Percentiles rank a stretch among this genome's conserved stretches.
These are phyloP conservation scores for Cladobotryum mycophilum DNA, from an alignment of 2,329 filamentous ascomycete genomes.

Conservation along the genomic window DNA sequence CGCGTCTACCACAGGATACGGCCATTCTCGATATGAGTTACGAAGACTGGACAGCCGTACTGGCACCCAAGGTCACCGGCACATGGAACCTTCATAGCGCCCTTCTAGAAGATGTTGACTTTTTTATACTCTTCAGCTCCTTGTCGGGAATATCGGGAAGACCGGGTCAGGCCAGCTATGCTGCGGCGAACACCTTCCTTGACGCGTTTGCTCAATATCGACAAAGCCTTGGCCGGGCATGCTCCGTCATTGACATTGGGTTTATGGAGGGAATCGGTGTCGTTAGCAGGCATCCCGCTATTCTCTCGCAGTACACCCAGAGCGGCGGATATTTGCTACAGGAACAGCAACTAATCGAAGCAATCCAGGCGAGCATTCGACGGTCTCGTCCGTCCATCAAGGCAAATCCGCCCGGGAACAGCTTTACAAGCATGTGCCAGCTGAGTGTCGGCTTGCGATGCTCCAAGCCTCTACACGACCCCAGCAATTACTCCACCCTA, in stretches of 20 bases:
- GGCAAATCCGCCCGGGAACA: not conserved
- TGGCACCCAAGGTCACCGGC: too few species aligned
- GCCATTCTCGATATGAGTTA: not conserved
- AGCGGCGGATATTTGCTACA: constrained; percentile 10
- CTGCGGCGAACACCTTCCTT: constrained; percentile 33
- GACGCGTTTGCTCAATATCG: constrained; percentile 31
- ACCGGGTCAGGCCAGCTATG: constrained; percentile 32
- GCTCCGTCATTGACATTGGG: constrained; percentile 29
- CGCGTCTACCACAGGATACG: too few species aligned
- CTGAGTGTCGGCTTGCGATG: not conserved
- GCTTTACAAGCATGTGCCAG: not conserved
- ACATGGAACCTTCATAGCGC: too few species aligned
- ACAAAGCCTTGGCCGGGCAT: constrained; percentile 11
- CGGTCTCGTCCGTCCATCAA: not conserved
- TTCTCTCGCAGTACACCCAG: not conserved
- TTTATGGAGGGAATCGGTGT: constrained; percentile 29
- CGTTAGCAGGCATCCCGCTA: not conserved
- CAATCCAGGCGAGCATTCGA: not conserved
- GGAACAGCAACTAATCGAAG: constrained; percentile 15
- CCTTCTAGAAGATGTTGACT: constrained; percentile 19
- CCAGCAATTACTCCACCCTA: not conserved
- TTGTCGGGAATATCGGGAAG: constrained; percentile 25
- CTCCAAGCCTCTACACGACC: not conserved
- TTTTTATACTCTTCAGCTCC: constrained; percentile 30
- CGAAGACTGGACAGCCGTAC: not conserved